These are phyloP conservation scores for Aspergillus novoparasiticus DNA, from an alignment of 2,329 filamentous ascomycete genomes.

Conservation along the genomic window DNA sequence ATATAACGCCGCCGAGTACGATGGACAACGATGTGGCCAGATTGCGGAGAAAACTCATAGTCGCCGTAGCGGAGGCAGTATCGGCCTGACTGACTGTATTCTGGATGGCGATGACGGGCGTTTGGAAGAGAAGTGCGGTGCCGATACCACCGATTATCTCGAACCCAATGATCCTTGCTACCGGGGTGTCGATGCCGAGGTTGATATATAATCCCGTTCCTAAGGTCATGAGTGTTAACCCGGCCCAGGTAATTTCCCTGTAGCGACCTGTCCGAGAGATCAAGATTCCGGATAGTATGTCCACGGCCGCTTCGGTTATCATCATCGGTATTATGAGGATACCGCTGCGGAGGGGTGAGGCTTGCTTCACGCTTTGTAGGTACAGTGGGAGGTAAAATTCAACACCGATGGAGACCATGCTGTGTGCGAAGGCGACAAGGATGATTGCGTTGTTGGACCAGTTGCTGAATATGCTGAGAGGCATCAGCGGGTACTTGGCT, in stretches of 20 bases:
- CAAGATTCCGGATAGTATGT: constrained; percentile 23
- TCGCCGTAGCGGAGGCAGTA: constrained; percentile 55
- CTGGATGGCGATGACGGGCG: constrained; percentile 60
- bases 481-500: constrained; percentile 69
- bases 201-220: constrained; percentile 29
- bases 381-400: constrained; percentile 41
- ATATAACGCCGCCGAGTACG: constrained; percentile 75
- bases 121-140: constrained; percentile 50
- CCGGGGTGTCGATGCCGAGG: constrained; percentile 24
- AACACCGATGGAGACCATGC: constrained; percentile 35
- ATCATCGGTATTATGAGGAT: constrained; percentile 25
- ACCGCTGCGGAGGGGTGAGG: constrained; percentile 31
- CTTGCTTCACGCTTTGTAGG: constrained; percentile 39
- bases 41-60: constrained; percentile 62
- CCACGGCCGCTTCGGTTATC: constrained; percentile 16
- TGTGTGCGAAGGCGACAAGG: constrained; percentile 51
- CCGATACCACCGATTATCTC: constrained; percentile 27
- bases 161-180: constrained; percentile 26
- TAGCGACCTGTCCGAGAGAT: constrained; percentile 32
- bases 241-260: constrained; percentile 25
- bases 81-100: constrained; percentile 53
- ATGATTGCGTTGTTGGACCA: constrained; percentile 61
- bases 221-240: constrained; percentile 26
- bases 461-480: constrained; percentile 61
- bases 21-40: constrained; percentile 69